Evolutionary conservation across 2,329 filamentous ascomycete species (phyloP).

Genomic region (Plenodomus lindquistii): DNA sequence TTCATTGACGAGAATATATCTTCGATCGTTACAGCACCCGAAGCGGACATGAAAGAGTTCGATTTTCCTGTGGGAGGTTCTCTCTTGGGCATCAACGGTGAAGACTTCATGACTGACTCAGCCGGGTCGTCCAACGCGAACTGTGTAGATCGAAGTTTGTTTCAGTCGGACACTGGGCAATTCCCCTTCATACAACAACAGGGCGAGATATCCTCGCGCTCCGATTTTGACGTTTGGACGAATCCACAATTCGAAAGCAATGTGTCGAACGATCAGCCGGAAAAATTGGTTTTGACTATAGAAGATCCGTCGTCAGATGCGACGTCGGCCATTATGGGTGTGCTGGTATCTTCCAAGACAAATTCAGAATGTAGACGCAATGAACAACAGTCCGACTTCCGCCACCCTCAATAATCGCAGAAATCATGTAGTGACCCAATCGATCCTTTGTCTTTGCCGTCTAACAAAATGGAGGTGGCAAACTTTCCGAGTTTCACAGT

Average conservation of each 20-base stretch:
- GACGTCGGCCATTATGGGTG: background rate
- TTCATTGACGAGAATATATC: background rate
- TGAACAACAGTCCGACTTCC: too few species aligned
- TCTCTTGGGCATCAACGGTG: background rate
- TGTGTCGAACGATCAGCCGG: too few species aligned
- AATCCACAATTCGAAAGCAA: too few species aligned
- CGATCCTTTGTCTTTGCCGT: background rate
- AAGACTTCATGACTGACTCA: background rate
- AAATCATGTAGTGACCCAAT: too few species aligned
- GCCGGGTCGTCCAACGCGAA: background rate
- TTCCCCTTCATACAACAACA: too few species aligned
- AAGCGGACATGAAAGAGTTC: background rate
- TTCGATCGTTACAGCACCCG: background rate
- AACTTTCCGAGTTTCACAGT: too few species aligned
- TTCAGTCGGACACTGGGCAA: background rate
- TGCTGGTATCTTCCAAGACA: background rate
- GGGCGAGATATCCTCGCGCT: too few species aligned
- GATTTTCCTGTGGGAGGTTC: too few species aligned
- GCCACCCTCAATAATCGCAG: too few species aligned
- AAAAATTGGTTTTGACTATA: background rate
- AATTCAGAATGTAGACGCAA: background rate
- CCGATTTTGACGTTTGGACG: too few species aligned
- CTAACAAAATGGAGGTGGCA: too few species aligned
- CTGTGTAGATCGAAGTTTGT: background rate
- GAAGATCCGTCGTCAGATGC: background rate